Evolutionary conservation across 202 grass and related monocot species (phyloP), one percentile per base, ranked within the genome.

Genomic region (Panicum hallii): DNA sequence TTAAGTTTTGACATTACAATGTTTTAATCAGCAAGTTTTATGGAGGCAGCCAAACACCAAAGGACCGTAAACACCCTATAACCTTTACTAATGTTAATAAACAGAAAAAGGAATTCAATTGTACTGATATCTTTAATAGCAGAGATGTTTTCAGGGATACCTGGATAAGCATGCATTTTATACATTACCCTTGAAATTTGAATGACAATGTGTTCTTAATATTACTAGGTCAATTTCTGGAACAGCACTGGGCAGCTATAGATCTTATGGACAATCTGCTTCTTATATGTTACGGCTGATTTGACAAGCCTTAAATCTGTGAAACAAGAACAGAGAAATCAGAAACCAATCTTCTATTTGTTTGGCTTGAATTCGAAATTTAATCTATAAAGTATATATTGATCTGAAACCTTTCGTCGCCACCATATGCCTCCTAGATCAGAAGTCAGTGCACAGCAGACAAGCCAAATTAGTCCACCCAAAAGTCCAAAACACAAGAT

Each of bases 281-380:
- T 75, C 67, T 57, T 80, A 76, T 53, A 70, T 62, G 66, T 60
- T 56, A 75, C 0, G 13, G 69, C 44, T 80, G 63, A 87, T 90
- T 72, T 82, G 53, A 77, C 69, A 48, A 68, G 9, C 54, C 66
- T 72, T 17, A 49, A 67, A 73, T 73, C 74, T 79, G 57, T 15
- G 64, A 88, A 81, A 81, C 26, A 53, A 81, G 7, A 14, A 23
- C 16, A 73, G 44, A 65, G 3, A 84, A 65, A 67, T 74, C 40
- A 79, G 14, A 84, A 84, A 84, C 28, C 23, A 1, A 19, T 40
- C 58, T 22, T 44, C 9, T 79, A 30, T 71, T 71, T 48, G 64
- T 88, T 65, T 71, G 40, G 20, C 13, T 57, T 43, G 38, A 40
- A 56, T 19, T 88, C 19, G 3, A 15, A 70, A 62, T 63, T 43